phyloP scores from a whole-genome alignment of 2,329 filamentous ascomycete species.

The Xylaria sp. region DNA sequence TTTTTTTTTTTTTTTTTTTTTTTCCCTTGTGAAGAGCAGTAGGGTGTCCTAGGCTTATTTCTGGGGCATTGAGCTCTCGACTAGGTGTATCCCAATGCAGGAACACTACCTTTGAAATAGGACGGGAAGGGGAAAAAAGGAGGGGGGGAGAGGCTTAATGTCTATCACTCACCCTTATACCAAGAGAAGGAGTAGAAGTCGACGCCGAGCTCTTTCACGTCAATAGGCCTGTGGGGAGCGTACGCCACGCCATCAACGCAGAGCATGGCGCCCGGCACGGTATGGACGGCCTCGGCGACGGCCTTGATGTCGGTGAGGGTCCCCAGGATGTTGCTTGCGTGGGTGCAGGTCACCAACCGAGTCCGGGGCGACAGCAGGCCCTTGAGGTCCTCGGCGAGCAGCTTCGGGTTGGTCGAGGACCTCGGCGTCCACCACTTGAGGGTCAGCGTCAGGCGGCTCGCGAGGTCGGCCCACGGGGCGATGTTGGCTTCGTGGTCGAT shows the following conservation, averaged over 20 bases:
- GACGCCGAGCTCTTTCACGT: constrained; percentile 68
- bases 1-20: too few species aligned
- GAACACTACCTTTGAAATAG: too few species aligned
- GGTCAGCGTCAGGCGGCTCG: constrained; percentile 58
- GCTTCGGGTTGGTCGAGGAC: constrained; percentile 56
- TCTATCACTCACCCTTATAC: too few species aligned
- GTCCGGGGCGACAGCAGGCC: constrained; percentile 65
- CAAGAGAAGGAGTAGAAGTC: constrained; percentile 81
- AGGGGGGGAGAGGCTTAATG: too few species aligned
- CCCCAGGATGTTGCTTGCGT: constrained; percentile 54
- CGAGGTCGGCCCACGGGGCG: constrained; percentile 72
- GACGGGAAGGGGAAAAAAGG: too few species aligned
- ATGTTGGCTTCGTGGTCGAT: constrained; percentile 81
- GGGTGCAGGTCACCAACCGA: constrained; percentile 71
- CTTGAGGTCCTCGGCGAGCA: constrained; percentile 59
- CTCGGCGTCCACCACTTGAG: constrained; percentile 71
- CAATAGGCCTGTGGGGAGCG: constrained; percentile 71
- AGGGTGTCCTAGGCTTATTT: too few species aligned
- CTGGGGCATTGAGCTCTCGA: too few species aligned
- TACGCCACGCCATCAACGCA: constrained; percentile 78
- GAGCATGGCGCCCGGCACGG: constrained; percentile 59
- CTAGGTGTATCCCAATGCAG: too few species aligned
- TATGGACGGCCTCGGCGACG: constrained; percentile 31
- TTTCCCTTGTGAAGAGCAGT: too few species aligned
- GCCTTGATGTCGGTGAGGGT: constrained; percentile 29